A percentile compares a stretch with the other conserved stretches of the same genome.
Conservation (phyloP, 495 filamentous ascomycete species). For the Penicillium nucicola region DNA sequence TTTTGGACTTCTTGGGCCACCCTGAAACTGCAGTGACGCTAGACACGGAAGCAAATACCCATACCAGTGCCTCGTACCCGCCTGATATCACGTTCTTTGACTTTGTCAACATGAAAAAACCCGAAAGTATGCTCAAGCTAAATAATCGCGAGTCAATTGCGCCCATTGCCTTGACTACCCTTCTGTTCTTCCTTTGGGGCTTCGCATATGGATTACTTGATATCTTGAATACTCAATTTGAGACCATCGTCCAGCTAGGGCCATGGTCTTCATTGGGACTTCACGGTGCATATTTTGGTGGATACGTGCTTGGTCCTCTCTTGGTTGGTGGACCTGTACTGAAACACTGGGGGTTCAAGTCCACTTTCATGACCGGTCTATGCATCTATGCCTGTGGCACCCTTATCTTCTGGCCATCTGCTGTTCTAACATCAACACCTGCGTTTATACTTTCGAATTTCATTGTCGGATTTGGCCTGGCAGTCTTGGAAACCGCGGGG, state of each 20-base stretch:
- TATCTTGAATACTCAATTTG: slow-evolving; percentile 63
- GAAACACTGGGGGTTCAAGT: slow-evolving; percentile 64
- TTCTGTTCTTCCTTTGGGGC: slow-evolving; percentile 85
- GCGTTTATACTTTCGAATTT: slow-evolving; percentile 67
- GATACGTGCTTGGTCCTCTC: slow-evolving; percentile 58
- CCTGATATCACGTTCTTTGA: slow-evolving; percentile 61
- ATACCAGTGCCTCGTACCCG: slow-evolving; percentile 30
- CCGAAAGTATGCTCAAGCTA: slow-evolving; percentile 72
- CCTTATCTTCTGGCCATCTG: slow-evolving; percentile 71
- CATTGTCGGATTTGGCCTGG: slow-evolving; percentile 62
- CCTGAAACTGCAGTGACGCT: slow-evolving; percentile 15
- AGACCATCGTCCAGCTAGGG: slow-evolving; percentile 44
- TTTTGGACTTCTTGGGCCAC: slow-evolving; percentile 35
- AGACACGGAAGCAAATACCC: slow-evolving; percentile 32
- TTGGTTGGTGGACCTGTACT: slow-evolving; percentile 56
- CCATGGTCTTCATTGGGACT: slow-evolving; percentile 52
- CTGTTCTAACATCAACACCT: slow-evolving; percentile 61
- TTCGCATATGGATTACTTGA: slow-evolving; percentile 82
- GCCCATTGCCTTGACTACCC: slow-evolving; percentile 60
- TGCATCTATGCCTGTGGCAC: slow-evolving; percentile 62
- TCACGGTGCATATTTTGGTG: slow-evolving; percentile 63
- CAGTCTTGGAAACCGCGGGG: slow-evolving; percentile 60
- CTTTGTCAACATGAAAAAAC: slow-evolving; percentile 76
- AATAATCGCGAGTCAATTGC: slow-evolving; percentile 55
- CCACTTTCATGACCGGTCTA: slow-evolving; percentile 62